These are phyloP conservation scores for Mycocentrospora acerina DNA, from an alignment of 2,329 filamentous ascomycete species.

Conservation along the genomic window DNA sequence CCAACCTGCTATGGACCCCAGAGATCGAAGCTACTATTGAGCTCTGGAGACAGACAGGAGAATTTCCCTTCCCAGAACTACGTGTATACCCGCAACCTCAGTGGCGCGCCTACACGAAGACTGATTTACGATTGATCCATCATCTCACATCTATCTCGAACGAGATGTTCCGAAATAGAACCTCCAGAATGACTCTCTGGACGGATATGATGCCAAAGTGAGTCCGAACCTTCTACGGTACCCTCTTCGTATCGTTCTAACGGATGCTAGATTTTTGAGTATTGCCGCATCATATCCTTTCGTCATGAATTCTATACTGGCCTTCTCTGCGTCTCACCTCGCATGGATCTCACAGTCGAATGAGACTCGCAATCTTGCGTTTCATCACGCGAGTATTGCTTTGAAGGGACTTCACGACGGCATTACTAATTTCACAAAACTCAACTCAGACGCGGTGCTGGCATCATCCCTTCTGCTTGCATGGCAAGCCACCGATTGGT, in stretches of 20 bases:
- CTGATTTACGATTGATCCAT: conserved; percentile 85
- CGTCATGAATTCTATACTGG: conserved; percentile 90
- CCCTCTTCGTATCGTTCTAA: conserved; percentile 21
- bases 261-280: conserved; percentile 66
- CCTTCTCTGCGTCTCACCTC: conserved; percentile 92
- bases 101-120: conserved; percentile 70
- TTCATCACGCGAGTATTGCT: conserved; percentile 83
- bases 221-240: conserved; percentile 45
- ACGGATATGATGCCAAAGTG: conserved; percentile 90
- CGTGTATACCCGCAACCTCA: conserved; percentile 73
- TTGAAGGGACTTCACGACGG: conserved; percentile 86
- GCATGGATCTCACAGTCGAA: conserved; percentile 85
- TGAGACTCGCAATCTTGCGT: conserved; percentile 83
- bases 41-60: conserved; percentile 79
- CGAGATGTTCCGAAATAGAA: conserved; percentile 74
- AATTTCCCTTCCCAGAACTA: conserved; percentile 83
- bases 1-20: conserved; percentile 78
- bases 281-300: conserved; percentile 81
- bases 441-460: conserved; percentile 87
- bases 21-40: conserved; percentile 80
- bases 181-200: conserved; percentile 88
- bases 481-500: conserved; percentile 97
- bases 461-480: conserved; percentile 89
- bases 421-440: conserved; percentile 78
- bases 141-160: conserved; percentile 85